Evolutionary conservation across 2,329 filamentous ascomycete genomes (phyloP).

Genomic region (Penicillium capsulatum): DNA sequence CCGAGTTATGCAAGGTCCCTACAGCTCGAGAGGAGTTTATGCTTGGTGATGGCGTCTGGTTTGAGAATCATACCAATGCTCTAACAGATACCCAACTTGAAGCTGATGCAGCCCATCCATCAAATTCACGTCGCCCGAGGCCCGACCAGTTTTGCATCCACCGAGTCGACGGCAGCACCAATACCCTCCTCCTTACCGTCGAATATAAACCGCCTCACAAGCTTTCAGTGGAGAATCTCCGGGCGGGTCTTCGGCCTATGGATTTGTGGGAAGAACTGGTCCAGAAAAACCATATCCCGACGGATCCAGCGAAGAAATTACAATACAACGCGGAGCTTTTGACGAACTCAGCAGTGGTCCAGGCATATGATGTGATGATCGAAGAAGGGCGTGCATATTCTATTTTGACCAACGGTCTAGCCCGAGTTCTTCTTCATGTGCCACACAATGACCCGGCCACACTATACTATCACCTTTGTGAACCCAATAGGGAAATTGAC

Average conservation of each 20-base stretch:
- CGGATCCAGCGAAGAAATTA: constrained; percentile 14
- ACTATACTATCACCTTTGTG: constrained; percentile 27
- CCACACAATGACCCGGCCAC: constrained; percentile 21
- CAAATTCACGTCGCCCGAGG: constrained; percentile 7
- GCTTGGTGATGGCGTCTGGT: constrained; percentile 19
- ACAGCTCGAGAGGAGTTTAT: constrained; percentile 23
- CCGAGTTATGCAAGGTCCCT: constrained; percentile 26
- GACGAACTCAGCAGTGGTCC: constrained; percentile 19
- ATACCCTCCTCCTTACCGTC: constrained; percentile 13
- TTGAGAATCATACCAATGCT: constrained; percentile 16
- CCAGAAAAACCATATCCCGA: constrained; percentile 11
- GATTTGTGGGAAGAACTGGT: constrained; percentile 21
- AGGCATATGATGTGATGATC: constrained; percentile 32
- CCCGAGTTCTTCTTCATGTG: constrained; percentile 19
- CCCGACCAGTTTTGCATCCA: constrained; percentile 23
- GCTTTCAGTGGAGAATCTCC: constrained; percentile 14
- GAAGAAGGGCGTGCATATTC: constrained; percentile 27
- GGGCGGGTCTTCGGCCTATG: constrained; percentile 16
- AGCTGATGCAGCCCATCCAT: constrained; percentile 4
- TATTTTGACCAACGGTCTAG: constrained; percentile 25
- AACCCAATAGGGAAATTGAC: constrained; percentile 18
- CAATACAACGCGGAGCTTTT: constrained; percentile 25
- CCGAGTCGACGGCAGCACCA: constrained; percentile 13
- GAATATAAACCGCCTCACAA: constrained; percentile 24
- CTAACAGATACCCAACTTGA: constrained; percentile 3